Base-by-base conservation (phyloP, 2,329 filamentous ascomycete genomes). In the Fusarium compactum region DNA sequence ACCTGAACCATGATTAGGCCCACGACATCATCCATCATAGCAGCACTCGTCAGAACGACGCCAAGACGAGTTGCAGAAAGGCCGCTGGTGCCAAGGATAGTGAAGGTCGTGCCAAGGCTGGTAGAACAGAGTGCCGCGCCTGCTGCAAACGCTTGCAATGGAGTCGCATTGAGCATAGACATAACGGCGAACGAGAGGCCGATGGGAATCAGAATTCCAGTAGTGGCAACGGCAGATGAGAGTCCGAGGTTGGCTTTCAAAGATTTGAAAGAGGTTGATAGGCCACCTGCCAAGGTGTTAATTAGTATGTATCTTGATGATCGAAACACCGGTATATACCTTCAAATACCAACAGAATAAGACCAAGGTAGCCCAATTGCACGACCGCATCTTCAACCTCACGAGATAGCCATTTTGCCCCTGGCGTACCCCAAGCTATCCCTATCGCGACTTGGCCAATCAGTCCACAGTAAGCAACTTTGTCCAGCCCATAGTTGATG, bases 21-120 rank as follows among this genome's bases (percentile, higher is more conserved):
- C 3, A 92, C 86, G 0, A 95, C 90, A 79, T 96, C 92, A 76
- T 96, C 93, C 80, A 96, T 87, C 87, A 96, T 92, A 1, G 92
- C 93, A 2, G 92, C 92, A 62, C 87, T 90, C 4, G 88, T 87
- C 1, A 94, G 83, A 0, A 96, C 87, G 80, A 89, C 60, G 81
- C 93, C 85, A 8, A 87, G 75, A 10, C 85, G 80, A 3, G 84
- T 83, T 2, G 77, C 70, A 3, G 76, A 77, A 6, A 85, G 78
- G 0, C 83, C 83, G 24, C 82, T 84, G 1, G 81, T 77, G 15
- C 80, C 76, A 0, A 86, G 78, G 7, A 87, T 81, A 5, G 88
- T 89, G 11, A 92, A 90, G 1, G 85, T 87, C 0, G 92, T 95
- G 8, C 92, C 92, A 0, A 95, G 82, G 59, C 89, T 92, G 1